phyloP scores from a whole-genome alignment of 2,329 filamentous ascomycete species.

The Pseudogymnoascus sp. region DNA sequence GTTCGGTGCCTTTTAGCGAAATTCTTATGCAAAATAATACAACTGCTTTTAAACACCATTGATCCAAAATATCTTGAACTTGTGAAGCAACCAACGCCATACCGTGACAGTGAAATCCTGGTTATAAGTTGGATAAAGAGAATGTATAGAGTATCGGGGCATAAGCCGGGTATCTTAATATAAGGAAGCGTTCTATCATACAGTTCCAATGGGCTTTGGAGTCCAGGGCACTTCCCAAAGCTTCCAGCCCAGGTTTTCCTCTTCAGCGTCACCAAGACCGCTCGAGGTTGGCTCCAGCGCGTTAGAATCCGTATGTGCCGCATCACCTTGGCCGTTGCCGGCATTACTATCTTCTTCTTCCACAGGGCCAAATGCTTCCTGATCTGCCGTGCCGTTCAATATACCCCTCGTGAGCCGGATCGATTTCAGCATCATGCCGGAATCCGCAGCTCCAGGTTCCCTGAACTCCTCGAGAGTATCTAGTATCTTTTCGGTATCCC shows the following conservation, averaged over 20 bases:
- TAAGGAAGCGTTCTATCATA: constrained; percentile 27
- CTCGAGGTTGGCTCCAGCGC: neutral
- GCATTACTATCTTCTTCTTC: neutral
- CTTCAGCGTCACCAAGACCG: neutral
- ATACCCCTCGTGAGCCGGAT: constrained; percentile 24
- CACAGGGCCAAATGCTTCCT: neutral
- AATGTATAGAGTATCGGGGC: neutral
- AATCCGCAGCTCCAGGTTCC: constrained; percentile 13
- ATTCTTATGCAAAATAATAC: neutral
- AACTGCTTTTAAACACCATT: neutral
- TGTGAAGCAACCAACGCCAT: neutral
- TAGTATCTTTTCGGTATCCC: constrained; percentile 13
- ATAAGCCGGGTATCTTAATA: constrained; percentile 14
- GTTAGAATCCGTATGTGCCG: neutral
- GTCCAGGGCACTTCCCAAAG: constrained; percentile 45
- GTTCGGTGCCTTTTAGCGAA: constrained; percentile 4
- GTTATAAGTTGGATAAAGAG: neutral
- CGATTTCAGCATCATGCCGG: constrained; percentile 14
- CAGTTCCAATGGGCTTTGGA: constrained; percentile 49
- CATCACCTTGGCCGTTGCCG: neutral
- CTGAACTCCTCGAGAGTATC: constrained; percentile 19
- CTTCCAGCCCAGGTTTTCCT: constrained; percentile 36
- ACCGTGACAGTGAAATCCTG: neutral
- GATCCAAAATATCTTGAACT: neutral
- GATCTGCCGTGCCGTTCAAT: neutral